Percentiles rank a stretch among this genome's conserved stretches.
phyloP scores from a whole-genome alignment of 352 stramenopile genomes.

The Phytopythium sindhum region DNA sequence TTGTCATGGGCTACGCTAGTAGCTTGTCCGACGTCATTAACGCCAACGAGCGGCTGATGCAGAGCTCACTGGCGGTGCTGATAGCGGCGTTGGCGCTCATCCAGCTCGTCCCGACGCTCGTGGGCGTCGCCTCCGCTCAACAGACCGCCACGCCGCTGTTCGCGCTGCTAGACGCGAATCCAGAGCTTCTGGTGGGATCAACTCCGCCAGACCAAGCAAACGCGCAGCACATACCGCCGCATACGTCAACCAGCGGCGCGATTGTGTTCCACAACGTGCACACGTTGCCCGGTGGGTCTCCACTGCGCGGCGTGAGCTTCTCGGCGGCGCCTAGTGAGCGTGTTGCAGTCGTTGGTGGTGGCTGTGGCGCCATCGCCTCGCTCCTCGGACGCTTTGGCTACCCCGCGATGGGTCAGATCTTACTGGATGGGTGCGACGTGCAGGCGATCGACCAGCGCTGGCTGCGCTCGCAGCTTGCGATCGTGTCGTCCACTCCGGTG shows the following conservation, averaged over 20 bases:
- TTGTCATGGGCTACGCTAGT: conserved; percentile 23
- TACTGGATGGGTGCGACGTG: conserved; percentile 38
- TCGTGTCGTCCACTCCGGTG: conserved; percentile 30
- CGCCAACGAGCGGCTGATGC: conserved; percentile 10
- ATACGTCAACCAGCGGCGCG: conserved; percentile 8
- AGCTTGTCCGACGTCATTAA: neutral
- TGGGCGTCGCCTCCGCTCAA: conserved; percentile 8
- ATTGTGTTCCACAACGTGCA: conserved; percentile 19
- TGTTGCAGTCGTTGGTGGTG: conserved; percentile 34
- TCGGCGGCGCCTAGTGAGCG: conserved; percentile 32
- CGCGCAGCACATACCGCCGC: conserved; percentile 7
- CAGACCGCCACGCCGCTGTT: conserved; percentile 18
- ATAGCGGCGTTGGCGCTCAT: conserved; percentile 18
- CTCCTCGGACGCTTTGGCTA: conserved; percentile 33
- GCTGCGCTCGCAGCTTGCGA: conserved; percentile 35
- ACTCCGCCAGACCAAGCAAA: conserved; percentile 1
- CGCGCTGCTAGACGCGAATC: conserved; percentile 8
- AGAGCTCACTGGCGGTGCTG: conserved; percentile 10
- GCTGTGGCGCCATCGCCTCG: conserved; percentile 27
- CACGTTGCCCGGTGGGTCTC: neutral
- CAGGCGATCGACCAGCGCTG: conserved; percentile 24
- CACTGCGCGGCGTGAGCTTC: conserved; percentile 32
- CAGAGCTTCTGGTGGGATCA: neutral
- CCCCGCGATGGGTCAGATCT: conserved; percentile 22
- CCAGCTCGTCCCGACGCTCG: conserved; percentile 15